Base-by-base conservation (phyloP, 2,329 filamentous ascomycete species). In the Alternaria angustiovoidea region DNA sequence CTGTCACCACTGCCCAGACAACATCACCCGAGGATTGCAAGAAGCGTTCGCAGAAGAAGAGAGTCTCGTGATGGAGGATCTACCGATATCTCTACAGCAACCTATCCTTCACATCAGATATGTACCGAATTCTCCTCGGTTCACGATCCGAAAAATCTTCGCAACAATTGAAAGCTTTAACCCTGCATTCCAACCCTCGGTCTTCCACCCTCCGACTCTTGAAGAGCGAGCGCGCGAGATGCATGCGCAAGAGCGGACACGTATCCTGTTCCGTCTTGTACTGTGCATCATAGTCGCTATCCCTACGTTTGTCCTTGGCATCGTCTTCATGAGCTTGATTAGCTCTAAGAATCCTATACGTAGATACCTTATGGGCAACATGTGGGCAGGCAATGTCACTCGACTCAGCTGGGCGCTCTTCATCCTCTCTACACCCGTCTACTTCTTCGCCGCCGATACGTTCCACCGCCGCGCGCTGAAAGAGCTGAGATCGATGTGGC, bases 261-360 rank as follows among this genome's bases (percentile, higher is more conserved):
- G 89, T 32, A 86, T 96, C 14, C 78, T 94, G 0, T 81, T 86
- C 60, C 89, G 94, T n/a, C 84, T 93, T 16, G 73, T 91, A 1
- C 83, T 96, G 56, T 90, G 92, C 1, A 77, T 90, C 28, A 70
- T 89, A 26, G 81, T 91, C 6, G 89, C 91, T 20, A 89, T 97
- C 44, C 94, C 94, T 2, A 92, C 92, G 0, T 94, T 97, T 68
- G 76, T 96, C 51, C 88, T 97, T 39, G 94, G 94, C 3, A 92
- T 97, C 54, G 88, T 96, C 1, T 96, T 92, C 80, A 97, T 97
- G 94, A 92, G 87, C 62, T 83, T 97, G 1, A 85, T 97, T 0
- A 82, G 89, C 0, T 76, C 83, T 3, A 78, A 83, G 2, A 85
- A 93, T 66, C 66, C 78, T 0, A 83, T 84, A 12, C 88, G 88